Evolutionary conservation across 2,329 filamentous ascomycete species (phyloP).

Genomic region (Neonectria punicea): DNA sequence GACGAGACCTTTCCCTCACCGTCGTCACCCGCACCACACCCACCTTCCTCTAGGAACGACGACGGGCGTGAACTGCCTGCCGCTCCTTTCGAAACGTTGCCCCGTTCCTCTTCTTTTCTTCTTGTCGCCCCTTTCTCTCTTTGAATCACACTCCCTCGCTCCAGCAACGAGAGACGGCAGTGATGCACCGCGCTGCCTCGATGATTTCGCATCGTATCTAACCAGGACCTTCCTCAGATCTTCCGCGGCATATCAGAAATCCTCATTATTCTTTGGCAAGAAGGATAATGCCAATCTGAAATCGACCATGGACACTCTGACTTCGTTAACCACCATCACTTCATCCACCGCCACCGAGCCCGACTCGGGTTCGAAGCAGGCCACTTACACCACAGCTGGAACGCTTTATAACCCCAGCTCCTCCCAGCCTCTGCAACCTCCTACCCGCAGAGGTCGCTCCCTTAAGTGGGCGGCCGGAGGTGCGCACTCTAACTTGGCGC

Average conservation of each 20-base stretch:
- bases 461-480: conserved; percentile 52
- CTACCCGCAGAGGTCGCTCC: conserved; percentile 60
- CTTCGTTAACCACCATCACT: conserved; percentile 39
- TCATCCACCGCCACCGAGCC: conserved; percentile 38
- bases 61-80: conserved; percentile 25
- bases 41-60: conserved; percentile 23
- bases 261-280: conserved; percentile 31
- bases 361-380: conserved; percentile 45
- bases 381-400: conserved; percentile 66
- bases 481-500: conserved; percentile 45
- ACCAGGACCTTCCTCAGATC: conserved; percentile 46
- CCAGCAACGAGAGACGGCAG: conserved; percentile 13
- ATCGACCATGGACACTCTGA: conserved; percentile 46
- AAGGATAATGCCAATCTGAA: conserved; percentile 33
- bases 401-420: conserved; percentile 63
- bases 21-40: conserved; percentile 11
- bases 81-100: conserved; percentile 27
- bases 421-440: conserved; percentile 60
- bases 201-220: conserved; percentile 38
- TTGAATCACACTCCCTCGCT: conserved; percentile 23
- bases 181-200: conserved; percentile 20
- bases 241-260: conserved; percentile 24
- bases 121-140: conserved; percentile 14
- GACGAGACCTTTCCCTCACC: conserved; percentile 13
- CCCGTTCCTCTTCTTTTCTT: conserved; percentile 14